A percentile compares a stretch with the other conserved stretches of the same genome.
Conservation (phyloP, 768 basidiomycete genomes). For the Boletus pseudopeckii region DNA sequence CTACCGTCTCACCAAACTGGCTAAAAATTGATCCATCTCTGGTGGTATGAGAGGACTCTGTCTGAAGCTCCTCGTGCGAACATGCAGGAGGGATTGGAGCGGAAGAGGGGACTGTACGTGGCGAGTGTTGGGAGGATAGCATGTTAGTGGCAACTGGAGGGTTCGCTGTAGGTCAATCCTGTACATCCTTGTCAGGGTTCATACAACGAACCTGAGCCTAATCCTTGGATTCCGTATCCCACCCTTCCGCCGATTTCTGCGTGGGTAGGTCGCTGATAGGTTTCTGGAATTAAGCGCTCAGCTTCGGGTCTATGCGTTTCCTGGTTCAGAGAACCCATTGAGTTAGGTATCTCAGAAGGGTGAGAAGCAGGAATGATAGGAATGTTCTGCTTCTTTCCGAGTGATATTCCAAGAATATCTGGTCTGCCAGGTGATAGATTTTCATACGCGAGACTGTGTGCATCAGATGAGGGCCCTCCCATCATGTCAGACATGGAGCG, state of each 20-base stretch:
- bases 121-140: constrained; percentile 3
- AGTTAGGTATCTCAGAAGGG: constrained; percentile 1
- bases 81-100: neutral
- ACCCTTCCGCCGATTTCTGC: neutral
- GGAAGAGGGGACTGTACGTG: neutral
- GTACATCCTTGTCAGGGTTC: constrained; percentile 1
- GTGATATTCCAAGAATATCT: neutral
- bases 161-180: constrained; percentile 4
- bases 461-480: neutral
- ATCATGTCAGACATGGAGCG: constrained; percentile 10
- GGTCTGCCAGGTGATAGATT: neutral
- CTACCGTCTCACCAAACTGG: neutral
- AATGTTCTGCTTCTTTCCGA: neutral
- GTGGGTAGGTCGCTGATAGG: constrained; percentile 5
- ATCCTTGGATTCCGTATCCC: constrained; percentile 16
- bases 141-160: neutral
- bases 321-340: neutral
- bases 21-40: neutral
- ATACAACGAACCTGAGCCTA: constrained; percentile 7
- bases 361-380: neutral
- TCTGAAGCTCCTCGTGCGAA: constrained; percentile 4
- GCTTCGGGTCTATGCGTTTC: constrained; percentile 1
- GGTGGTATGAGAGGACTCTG: neutral
- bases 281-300: constrained; percentile 1
- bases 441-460: constrained; percentile 2